Evolutionary conservation across 1,139 yeast species (phyloP), one percentile per base, ranked within the genome.

Genomic region (Kodamaea ohmeri): DNA sequence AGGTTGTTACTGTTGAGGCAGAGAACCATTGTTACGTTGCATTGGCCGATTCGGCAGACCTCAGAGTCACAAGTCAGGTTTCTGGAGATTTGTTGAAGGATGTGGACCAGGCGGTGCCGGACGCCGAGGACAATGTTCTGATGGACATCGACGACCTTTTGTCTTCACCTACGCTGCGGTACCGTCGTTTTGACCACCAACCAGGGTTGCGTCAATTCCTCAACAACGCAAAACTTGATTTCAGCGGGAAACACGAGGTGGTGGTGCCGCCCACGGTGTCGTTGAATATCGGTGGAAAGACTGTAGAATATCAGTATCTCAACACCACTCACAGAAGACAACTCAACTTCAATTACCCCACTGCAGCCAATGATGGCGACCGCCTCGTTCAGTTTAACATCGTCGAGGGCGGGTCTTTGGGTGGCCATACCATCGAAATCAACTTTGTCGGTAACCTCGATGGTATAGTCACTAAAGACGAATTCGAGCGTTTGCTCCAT

Each of bases 361-460:
- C 55, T 3, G 54, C 53, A 12, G 40, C 41, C 7, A 31, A 43
- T 13, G 49, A 48, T 14, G 54, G 49, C 4, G 56, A 46, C 24
- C 58, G 64, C 25, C 51, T 69, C 36, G 58, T 76, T 9, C 78
- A 75, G 47, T 60, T 73, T 38, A 65, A 70, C 40, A 52, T 67
- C n/a, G 63, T 73, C 13, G 83, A 79, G 46, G 81, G 83, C 2
- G 84, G 83, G 1, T 55, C 64, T 11, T 57, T 74, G 30, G 82
- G 82, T 2, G 84, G 83, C 0, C 58, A 77, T 28, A 58, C 64
- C 36, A 45, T 65, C 15, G 84, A 78, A 46, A 67, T 76, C 8
- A 65, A 63, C 42, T 51, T 77, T 31, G 67, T 73, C 13, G 72
- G 76, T 5, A 70, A 67, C 27, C 33, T 53, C 21, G 37, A 47